A percentile compares a stretch with the other conserved stretches of the same genome.
These are phyloP conservation scores for Mimosa pudica DNA, from an alignment of 306 rosid species.

Conservation along the genomic window DNA sequence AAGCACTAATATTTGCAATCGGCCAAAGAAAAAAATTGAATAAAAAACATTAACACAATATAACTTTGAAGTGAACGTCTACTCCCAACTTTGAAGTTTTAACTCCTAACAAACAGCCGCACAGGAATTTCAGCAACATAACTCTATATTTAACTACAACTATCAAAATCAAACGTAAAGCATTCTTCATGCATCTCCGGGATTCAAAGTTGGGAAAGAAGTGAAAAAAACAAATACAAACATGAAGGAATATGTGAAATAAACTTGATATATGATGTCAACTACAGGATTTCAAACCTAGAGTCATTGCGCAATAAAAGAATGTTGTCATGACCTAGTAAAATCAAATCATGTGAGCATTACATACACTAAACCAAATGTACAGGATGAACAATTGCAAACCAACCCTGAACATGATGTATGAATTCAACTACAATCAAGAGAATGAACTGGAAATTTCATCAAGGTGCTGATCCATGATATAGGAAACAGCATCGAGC, in stretches of 20 bases:
- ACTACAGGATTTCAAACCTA: constrained; percentile 6
- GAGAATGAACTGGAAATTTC: constrained; percentile 46
- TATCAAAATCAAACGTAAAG: constrained; percentile 7
- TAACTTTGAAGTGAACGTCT: background rate
- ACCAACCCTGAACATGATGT: constrained; percentile 25
- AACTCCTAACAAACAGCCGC: background rate
- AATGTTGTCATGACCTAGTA: constrained; percentile 14
- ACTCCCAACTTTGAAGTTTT: background rate
- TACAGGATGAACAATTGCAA: constrained; percentile 39
- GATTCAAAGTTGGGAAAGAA: constrained; percentile 8
- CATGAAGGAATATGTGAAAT: constrained; percentile 32
- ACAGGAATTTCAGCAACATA: background rate
- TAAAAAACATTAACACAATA: no score
- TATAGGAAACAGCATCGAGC: constrained; percentile 68
- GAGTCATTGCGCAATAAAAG: constrained; percentile 31
- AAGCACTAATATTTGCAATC: no score
- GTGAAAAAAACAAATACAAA: constrained; percentile 3
- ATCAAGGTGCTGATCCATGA: constrained; percentile 73
- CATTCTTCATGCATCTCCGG: constrained; percentile 7
- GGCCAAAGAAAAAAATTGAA: no score
- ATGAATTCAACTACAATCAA: constrained; percentile 29
- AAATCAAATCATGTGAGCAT: constrained; percentile 34
- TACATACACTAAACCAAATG: constrained; percentile 50
- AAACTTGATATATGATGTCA: background rate
- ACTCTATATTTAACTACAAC: background rate